Evolutionary conservation across 176 grass and related monocot species (phyloP).

Genomic region (Raddia distichophylla): DNA sequence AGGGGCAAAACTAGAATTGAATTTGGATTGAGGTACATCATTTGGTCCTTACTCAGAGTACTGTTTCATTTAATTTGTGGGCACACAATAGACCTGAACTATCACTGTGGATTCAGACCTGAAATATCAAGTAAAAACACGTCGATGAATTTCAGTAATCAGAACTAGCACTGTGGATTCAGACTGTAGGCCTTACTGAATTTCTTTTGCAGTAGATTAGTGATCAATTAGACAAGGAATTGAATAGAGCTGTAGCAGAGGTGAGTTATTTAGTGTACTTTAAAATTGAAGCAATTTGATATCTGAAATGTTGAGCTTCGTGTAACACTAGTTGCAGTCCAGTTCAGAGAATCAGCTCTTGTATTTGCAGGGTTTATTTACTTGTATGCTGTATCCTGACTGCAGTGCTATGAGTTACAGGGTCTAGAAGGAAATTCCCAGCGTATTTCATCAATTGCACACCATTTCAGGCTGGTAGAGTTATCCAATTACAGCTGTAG

Average conservation of each 20-base stretch:
- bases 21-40: conserved; percentile 47
- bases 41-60: not conserved
- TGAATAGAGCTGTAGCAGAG: not conserved
- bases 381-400: conserved; percentile 2
- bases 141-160: not conserved
- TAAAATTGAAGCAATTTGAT: not conserved
- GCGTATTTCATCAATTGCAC: not conserved
- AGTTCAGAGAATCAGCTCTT: not conserved
- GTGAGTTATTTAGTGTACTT: not conserved
- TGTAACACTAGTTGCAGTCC: not conserved
- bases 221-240: not conserved
- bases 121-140: not conserved
- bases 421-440: conserved; percentile 19
- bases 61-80: not conserved
- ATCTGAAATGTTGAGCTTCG: conserved; percentile 5
- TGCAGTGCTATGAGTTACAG: conserved; percentile 12
- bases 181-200: not conserved
- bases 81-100: not conserved
- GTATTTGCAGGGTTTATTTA: not conserved
- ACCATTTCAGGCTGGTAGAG: conserved; percentile 20
- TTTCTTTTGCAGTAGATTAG: conserved; percentile 6
- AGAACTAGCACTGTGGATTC: not conserved
- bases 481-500: not conserved
- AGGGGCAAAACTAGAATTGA: conserved; percentile 44
- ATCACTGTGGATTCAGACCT: too few species aligned